phyloP scores from a whole-genome alignment of 495 filamentous ascomycete genomes.

The Darksidea phi region DNA sequence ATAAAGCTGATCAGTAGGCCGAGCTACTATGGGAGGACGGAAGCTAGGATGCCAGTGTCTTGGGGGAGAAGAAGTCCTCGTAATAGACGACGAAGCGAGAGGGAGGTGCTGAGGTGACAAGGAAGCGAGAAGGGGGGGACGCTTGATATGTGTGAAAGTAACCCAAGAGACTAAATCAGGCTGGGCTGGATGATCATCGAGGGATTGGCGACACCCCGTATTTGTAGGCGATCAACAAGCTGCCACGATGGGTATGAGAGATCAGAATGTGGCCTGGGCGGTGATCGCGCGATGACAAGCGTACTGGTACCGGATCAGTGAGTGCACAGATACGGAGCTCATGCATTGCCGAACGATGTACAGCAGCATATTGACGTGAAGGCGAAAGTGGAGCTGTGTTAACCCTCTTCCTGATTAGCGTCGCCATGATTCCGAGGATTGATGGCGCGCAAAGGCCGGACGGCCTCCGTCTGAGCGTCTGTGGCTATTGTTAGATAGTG shows the following conservation, averaged over 20 bases:
- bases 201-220: constrained; percentile 31
- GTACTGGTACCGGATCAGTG: constrained; percentile 33
- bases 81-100: too few species aligned
- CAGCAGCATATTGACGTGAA: constrained; percentile 39
- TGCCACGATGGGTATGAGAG: constrained; percentile 14
- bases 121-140: constrained; percentile 8
- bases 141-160: constrained; percentile 17
- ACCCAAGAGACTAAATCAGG: constrained; percentile 19
- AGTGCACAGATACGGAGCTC: constrained; percentile 36
- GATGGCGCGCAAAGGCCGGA: constrained; percentile 34
- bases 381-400: constrained; percentile 27
- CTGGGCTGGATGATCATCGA: constrained; percentile 13
- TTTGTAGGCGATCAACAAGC: constrained; percentile 29
- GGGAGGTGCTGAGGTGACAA: constrained; percentile 16
- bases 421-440: constrained; percentile 32
- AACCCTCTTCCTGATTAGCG: constrained; percentile 35
- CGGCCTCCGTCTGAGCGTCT: constrained; percentile 28
- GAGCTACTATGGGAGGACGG: neutral
- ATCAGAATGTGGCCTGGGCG: constrained; percentile 24
- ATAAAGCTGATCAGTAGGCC: neutral
- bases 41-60: constrained; percentile 10
- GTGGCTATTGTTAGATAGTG: constrained; percentile 37
- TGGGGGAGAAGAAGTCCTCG: constrained; percentile 2
- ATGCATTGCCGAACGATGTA: constrained; percentile 33
- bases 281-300: constrained; percentile 35